Evolutionary conservation across 805 yeast species (phyloP), one percentile per base, ranked within the genome.

Genomic region (Metschnikowia cerradonensis): DNA sequence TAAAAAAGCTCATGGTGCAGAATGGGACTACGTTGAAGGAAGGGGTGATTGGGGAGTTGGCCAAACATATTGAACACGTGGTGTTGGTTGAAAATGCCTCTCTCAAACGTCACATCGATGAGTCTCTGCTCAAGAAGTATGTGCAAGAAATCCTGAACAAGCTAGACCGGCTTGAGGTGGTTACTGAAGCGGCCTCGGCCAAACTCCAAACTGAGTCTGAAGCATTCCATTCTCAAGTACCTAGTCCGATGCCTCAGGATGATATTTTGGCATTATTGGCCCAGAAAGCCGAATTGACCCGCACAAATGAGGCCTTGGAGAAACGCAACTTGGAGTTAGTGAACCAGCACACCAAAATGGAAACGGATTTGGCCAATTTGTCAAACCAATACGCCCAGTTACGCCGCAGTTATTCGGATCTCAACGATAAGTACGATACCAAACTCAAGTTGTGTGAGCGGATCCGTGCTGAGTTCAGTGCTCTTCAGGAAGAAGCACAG

Each of bases 311-410:
- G 19, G 41, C 33, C 6, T 44, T 44, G 40, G 34, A 44, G 13
- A 22, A 35, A 36, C 41, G 40, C 33, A 44, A 30, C 17, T 20
- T 44, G n/a, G 22, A 11, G 19, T 36, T 44, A 33, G 11, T 15
- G 5, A 17, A 35, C n/a, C 36, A 26, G 26, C 35, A 22, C 6
- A 22, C 39, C 11, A 37, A 26, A 19, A 30, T 36, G 30, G 59
- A 62, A 44, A 59, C 66, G 8, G 96, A 88, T 57, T 80, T 85
- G 57, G 67, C 75, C 49, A 88, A 83, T 66, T 78, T 81, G 51
- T 69, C 80, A 48, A 81, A 77, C 52, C 96, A 90, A 4, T 80
- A 86, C 45, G 71, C 75, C 46, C 96, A 90, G 63, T 76, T 90
- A 49, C 75, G 83, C 26, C 85, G 82, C 56, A 62, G 64, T 37